Evolutionary conservation across 495 filamentous ascomycete genomes (phyloP).

Genomic region (Neurospora hispaniola): DNA sequence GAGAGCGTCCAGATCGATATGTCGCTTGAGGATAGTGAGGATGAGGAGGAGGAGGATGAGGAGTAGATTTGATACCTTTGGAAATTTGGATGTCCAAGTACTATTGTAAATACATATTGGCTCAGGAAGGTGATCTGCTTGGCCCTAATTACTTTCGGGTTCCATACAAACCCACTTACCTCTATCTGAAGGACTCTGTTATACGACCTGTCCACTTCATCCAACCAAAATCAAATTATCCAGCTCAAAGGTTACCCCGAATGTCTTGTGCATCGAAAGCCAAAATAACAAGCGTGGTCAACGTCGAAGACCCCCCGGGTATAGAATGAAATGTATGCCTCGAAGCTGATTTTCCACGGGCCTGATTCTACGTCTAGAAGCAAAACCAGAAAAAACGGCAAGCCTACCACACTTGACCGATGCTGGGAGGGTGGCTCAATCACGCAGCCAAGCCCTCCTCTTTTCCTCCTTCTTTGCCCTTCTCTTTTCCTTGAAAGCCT

Average conservation of each 20-base stretch:
- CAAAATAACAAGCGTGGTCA: not conserved
- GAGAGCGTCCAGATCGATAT: conserved; percentile 23
- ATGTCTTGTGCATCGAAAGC: not conserved
- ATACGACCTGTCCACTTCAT: not conserved
- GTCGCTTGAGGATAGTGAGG: conserved; percentile 17
- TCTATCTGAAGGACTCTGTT: not conserved
- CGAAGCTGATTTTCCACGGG: not conserved
- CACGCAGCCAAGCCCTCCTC: conserved; percentile 77
- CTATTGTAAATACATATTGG: not conserved
- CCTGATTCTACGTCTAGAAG: not conserved
- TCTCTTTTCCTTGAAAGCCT: conserved; percentile 61
- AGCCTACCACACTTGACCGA: not conserved
- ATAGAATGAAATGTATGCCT: not conserved
- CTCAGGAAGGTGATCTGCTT: not conserved
- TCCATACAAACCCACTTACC: not conserved
- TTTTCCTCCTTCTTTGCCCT: conserved; percentile 86
- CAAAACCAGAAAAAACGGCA: not conserved
- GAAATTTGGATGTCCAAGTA: not conserved
- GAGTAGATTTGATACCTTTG: conserved; percentile 4
- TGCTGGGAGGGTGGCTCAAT: conserved; percentile 35
- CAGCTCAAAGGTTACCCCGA: not conserved
- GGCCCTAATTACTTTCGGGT: not conserved
- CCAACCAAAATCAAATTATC: not conserved
- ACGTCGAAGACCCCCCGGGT: not conserved
- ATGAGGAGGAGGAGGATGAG: conserved; percentile 15